Evolutionary conservation across 2,329 filamentous ascomycete genomes (phyloP), one percentile per base, ranked within the genome.

Genomic region (Sclerotinia spermophila): DNA sequence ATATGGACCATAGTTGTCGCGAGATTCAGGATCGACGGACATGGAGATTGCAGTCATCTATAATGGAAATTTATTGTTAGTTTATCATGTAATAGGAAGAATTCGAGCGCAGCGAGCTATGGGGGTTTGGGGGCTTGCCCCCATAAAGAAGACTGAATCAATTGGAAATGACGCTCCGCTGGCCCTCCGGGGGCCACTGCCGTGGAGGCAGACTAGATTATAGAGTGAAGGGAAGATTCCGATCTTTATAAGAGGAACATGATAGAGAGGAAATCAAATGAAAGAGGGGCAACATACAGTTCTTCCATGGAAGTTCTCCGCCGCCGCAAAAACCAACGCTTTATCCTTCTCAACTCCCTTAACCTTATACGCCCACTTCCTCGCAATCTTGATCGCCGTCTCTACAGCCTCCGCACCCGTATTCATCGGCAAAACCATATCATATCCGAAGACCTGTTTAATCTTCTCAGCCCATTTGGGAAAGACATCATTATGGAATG

Each of bases 341-440:
- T 96, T 89, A 79, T 91, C 90, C 80, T 92, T 85, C 8, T 93
- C 90, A 73, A 98, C 95, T 33, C 90, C 90, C 86, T 98, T 97
- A 80, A 92, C 89, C 84, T 97, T 97, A 86, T 97, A 97, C 7
- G 94, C 94, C 95, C 95, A 98, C 83, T 98, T 98, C 75, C 95
- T 87, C 71, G 95, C 95, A 82, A 98, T 90, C 86, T 98, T 98
- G 83, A 98, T 90, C 19, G 92, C 94, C 0, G 95, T 97, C 86
- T 98, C 95, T 48, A 97, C 94, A 13, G 95, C 95, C 83, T 98
- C 95, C 33, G 95, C 95, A 71, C 95, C 95, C 2, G 95, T 98
- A 85, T 97, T 97, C 94, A 98, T 97, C 75, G 95, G 95, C 81
- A 98, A 83, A 45, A 97, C 93, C 95, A 97, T 97, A 82, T 98